Base-by-base conservation (phyloP, 1,284 basidiomycete species). In the Ceratobasidium sp. region DNA sequence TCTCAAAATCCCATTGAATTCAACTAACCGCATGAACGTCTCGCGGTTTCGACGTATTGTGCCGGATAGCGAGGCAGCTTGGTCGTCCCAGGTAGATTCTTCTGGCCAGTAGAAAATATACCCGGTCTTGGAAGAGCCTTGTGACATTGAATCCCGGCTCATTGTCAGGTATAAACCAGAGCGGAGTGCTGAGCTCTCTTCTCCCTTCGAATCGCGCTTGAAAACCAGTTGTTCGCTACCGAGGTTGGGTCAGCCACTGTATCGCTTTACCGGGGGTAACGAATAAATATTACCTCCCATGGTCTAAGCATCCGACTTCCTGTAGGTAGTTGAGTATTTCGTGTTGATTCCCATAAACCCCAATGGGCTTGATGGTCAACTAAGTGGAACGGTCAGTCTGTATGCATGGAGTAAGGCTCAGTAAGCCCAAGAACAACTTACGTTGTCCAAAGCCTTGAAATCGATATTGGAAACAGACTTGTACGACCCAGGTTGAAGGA, bases 341-440 rank as follows among this genome's bases (percentile, higher is more conserved):
- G 0, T 75, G 71, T 72, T 80, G 81, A 74, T 81, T 82, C 1
- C 85, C 86, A 62, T 86, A 87, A 1, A 87, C 68, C 0, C 86
- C 86, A 0, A 86, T 71, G 4, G 83, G 83, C 69, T 80, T 80
- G 56, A 85, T 73, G 6, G 69, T 56, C 13, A 80, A 71, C 2
- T 75, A 70, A 36, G 68, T 87, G 84, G 1, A 41, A 33, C 36
- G 30, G 29, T 36, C 1, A 23, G 8, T 16, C 29, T n/a, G 39
- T 30, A 13, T 16, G 19, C 14, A 19, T 16, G 39, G 39, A 16
- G 39, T 16, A 16, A 8, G 16, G 39, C 39, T 16, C 8, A 41
- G 33, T 49, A 25, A 33, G 27, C n/a, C 30, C 7, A 29, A 4
- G 21, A 14, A 21, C 36, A 13, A 47, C 44, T 9, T n/a, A 66